phyloP scores from a whole-genome alignment of 257 asterid species.

The Solanum arcanum region DNA sequence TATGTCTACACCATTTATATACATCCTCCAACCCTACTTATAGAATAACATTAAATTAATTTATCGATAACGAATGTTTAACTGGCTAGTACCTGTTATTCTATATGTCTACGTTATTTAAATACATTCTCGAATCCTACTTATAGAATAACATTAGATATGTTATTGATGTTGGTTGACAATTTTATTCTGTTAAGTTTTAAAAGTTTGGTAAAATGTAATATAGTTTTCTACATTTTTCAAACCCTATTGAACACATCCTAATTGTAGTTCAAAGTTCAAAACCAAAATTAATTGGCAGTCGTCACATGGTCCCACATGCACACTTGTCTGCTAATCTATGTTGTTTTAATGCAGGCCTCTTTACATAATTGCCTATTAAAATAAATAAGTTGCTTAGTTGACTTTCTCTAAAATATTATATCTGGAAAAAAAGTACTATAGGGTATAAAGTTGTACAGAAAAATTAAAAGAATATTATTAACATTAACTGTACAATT shows the following conservation, averaged over 20 bases:
- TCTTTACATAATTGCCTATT: neutral
- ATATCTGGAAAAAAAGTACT: neutral
- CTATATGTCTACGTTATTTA: too few relatives aligned
- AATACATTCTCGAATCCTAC: neutral
- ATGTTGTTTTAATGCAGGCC: neutral
- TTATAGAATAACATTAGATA: too few relatives aligned
- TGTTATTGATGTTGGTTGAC: neutral
- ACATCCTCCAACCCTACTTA: too few relatives aligned
- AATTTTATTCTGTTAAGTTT: neutral
- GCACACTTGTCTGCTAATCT: neutral
- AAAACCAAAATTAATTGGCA: neutral
- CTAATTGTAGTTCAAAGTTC: neutral
- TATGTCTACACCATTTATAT: too few relatives aligned
- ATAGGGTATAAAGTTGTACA: neutral
- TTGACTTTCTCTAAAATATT: neutral
- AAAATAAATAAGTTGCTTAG: neutral
- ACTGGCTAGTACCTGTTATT: too few relatives aligned
- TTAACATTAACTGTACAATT: neutral
- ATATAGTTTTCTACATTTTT: neutral
- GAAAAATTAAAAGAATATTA: neutral
- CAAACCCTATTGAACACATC: neutral
- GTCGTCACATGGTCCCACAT: neutral
- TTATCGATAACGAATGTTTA: too few relatives aligned
- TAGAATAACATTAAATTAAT: too few relatives aligned
- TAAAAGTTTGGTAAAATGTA: neutral